phyloP scores from a whole-genome alignment of 1,139 yeast species.

The Geotrichum klebahnii region DNA sequence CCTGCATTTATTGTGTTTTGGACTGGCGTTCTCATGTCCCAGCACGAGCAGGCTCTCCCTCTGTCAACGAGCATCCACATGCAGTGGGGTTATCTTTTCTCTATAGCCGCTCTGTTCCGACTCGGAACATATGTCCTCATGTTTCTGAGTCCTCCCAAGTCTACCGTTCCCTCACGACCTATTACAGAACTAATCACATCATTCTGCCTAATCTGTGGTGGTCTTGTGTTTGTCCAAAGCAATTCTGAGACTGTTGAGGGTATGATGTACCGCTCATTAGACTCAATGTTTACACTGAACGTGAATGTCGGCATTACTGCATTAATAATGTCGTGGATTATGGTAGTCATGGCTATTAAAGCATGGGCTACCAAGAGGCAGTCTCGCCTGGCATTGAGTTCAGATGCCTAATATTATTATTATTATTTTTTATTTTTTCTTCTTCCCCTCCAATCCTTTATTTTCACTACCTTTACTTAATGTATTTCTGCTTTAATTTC shows the following conservation, averaged over 20 bases:
- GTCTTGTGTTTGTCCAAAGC: slow-evolving; percentile 85
- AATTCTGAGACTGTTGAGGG: slow-evolving; percentile 80
- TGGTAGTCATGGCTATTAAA: slow-evolving; percentile 62
- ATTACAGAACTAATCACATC: slow-evolving; percentile 77
- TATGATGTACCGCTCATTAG: slow-evolving; percentile 78
- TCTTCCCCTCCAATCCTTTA: too few relatives aligned
- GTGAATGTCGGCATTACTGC: slow-evolving; percentile 75
- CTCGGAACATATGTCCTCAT: slow-evolving; percentile 60
- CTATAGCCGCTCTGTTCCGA: slow-evolving; percentile 75
- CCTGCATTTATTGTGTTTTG: slow-evolving; percentile 89
- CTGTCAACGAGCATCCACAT: slow-evolving; percentile 74
- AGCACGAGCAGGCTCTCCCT: slow-evolving; percentile 78
- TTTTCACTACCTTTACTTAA: too few relatives aligned
- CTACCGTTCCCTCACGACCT: slow-evolving; percentile 59
- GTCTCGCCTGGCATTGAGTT: neutral
- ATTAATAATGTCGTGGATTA: slow-evolving; percentile 86
- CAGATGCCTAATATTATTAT: neutral
- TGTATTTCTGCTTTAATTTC: too few relatives aligned
- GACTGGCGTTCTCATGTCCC: slow-evolving; percentile 97
- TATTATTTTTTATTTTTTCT: too few relatives aligned
- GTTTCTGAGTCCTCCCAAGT: slow-evolving; percentile 48
- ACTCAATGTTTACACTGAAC: slow-evolving; percentile 86
- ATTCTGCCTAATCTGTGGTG: slow-evolving; percentile 81
- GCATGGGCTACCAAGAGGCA: slow-evolving; percentile 23
- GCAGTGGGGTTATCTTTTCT: slow-evolving; percentile 86